Conservation (phyloP, 1,284 basidiomycete species). For the Ganoderma boninense region DNA sequence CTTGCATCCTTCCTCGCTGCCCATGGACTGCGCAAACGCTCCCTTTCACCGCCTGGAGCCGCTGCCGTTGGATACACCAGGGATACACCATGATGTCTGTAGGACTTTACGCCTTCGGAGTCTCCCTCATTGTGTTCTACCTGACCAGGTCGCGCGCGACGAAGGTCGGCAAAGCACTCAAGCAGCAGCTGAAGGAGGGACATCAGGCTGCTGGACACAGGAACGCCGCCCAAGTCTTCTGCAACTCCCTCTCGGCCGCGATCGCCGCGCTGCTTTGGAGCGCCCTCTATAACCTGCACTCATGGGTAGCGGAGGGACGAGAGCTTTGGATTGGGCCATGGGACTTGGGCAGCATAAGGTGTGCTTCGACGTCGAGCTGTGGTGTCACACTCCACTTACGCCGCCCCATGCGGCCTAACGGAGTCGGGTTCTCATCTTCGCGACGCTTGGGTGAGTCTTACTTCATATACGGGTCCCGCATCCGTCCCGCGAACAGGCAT, state of each 20-base stretch:
- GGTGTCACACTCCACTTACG: conserved; percentile 66
- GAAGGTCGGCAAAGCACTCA: conserved; percentile 78
- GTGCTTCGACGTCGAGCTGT: conserved; percentile 45
- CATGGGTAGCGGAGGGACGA: conserved; percentile 32
- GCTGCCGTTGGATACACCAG: conserved; percentile 75
- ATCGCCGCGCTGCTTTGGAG: conserved; percentile 75
- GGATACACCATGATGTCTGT: conserved; percentile 74
- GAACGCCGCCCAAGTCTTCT: conserved; percentile 81
- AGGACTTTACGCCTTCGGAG: conserved; percentile 72
- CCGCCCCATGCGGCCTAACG: conserved; percentile 49
- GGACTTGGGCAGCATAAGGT: conserved; percentile 16
- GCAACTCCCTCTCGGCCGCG: conserved; percentile 80
- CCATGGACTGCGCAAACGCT: conserved; percentile 61
- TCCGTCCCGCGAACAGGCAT: conserved; percentile 55
- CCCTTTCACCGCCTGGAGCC: no score
- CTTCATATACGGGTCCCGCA: not conserved
- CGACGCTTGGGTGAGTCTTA: conserved; percentile 70
- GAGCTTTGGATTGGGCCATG: conserved; percentile 18
- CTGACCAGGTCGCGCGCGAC: conserved; percentile 85
- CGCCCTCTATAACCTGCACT: conserved; percentile 56
- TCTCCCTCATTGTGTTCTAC: conserved; percentile 85
- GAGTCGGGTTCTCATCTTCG: conserved; percentile 70
- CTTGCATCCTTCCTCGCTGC: conserved; percentile 53
- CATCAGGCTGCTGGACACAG: conserved; percentile 78
- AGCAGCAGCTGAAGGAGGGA: conserved; percentile 83